A percentile compares a stretch with the other conserved stretches of the same genome.
Evolutionary conservation across 1,284 basidiomycete genomes (phyloP).

Genomic region (Somion occarium): DNA sequence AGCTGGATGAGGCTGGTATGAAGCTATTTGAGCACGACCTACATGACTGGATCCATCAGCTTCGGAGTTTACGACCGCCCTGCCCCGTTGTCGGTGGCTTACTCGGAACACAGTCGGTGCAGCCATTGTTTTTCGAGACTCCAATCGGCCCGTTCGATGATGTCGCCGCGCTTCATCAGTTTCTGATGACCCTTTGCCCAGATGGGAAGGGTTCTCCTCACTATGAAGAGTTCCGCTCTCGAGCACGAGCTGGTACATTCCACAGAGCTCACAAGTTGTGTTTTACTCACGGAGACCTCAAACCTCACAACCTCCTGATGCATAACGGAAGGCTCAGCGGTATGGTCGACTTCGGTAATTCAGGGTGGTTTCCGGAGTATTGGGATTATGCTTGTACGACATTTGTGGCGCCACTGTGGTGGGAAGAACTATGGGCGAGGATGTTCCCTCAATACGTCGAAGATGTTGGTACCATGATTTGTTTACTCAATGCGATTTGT

Average conservation of each 20-base stretch:
- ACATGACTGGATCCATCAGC: slow-evolving; percentile 4
- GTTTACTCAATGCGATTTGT: background rate
- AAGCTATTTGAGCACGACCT: background rate
- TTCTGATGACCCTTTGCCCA: background rate
- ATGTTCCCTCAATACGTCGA: slow-evolving; percentile 7
- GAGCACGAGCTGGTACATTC: background rate
- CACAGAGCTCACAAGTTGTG: background rate
- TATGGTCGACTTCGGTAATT: slow-evolving; percentile 12
- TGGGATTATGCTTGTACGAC: too few relatives aligned
- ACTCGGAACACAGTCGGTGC: slow-evolving; percentile 2
- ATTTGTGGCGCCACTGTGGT: background rate
- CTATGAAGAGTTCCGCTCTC: background rate
- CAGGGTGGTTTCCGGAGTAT: slow-evolving; percentile 11
- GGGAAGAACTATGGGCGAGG: slow-evolving; percentile 3
- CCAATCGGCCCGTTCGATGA: slow-evolving; percentile 5
- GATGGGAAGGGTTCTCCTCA: background rate
- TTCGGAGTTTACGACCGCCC: slow-evolving; percentile 10
- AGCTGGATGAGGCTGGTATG: background rate
- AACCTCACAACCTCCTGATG: slow-evolving; percentile 8
- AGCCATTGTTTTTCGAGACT: slow-evolving; percentile 1
- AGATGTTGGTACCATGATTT: slow-evolving; percentile 2
- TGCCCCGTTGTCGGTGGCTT: slow-evolving; percentile 8
- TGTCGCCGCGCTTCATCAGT: background rate
- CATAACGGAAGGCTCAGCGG: slow-evolving; percentile 7
- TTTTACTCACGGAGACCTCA: slow-evolving; percentile 10